Conservation (phyloP, 495 filamentous ascomycete species). For the Stereocaulon alpinum region DNA sequence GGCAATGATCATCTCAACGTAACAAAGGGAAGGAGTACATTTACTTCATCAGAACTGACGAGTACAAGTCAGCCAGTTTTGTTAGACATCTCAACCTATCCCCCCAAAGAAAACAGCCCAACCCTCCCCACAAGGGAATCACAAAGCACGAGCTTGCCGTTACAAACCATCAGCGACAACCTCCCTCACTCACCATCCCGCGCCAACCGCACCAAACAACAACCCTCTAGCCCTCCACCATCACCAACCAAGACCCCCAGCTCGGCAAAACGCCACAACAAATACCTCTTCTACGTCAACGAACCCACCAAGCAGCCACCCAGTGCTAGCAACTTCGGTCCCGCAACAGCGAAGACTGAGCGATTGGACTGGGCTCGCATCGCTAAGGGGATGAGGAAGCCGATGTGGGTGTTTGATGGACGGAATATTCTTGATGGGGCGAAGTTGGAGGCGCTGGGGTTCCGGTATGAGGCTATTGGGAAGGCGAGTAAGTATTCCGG, state of each 20-base stretch:
- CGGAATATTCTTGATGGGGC: conserved; percentile 48
- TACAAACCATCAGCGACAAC: background rate
- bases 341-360: background rate
- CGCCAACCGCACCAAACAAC: background rate
- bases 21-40: no score
- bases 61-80: no score
- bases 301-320: background rate
- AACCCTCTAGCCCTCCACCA: background rate
- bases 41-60: no score
- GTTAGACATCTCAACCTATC: no score
- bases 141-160: background rate
- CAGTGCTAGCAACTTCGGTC: background rate
- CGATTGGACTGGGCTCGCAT: conserved; percentile 45
- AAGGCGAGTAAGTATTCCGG: conserved; percentile 12
- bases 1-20: background rate
- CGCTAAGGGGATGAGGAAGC: conserved; percentile 49
- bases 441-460: conserved; percentile 46
- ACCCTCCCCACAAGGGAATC: no score
- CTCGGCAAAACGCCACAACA: background rate
- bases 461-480: conserved; percentile 28
- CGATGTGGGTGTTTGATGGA: conserved; percentile 64
- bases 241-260: background rate
- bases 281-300: background rate
- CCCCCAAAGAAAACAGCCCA: no score
- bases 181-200: background rate